These are phyloP conservation scores for Vitis rotundifolia DNA, from an alignment of 164 flowering plant genomes.

Conservation along the genomic window DNA sequence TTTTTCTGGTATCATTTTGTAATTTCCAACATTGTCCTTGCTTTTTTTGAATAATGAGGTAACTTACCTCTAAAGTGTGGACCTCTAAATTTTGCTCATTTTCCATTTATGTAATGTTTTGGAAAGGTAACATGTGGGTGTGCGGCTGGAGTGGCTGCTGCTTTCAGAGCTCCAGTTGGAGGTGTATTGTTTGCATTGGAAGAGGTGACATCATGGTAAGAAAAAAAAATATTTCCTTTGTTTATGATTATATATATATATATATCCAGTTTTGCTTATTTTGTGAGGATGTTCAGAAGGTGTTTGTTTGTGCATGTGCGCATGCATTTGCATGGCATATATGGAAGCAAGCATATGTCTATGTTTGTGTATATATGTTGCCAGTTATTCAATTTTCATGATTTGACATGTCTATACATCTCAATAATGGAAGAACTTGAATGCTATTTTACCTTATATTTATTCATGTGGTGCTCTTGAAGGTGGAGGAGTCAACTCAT, in stretches of 20 bases:
- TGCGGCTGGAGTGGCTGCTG: constrained; percentile 99
- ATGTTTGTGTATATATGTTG: not conserved
- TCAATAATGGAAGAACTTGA: not conserved
- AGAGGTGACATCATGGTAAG: constrained; percentile 97
- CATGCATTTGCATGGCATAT: not conserved
- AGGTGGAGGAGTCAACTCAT: constrained; percentile 99
- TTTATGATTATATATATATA: constrained; percentile 1
- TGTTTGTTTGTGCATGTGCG: no score
- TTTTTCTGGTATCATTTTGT: not conserved
- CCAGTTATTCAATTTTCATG: not conserved
- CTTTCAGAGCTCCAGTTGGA: constrained; percentile 99
- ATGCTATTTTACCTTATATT: not conserved
- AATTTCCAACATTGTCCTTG: no score
- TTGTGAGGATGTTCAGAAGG: no score
- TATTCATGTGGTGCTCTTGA: constrained; percentile 13
- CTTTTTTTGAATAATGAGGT: not conserved
- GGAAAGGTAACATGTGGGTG: constrained; percentile 99
- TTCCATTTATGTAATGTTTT: constrained; percentile 37
- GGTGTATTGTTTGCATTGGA: constrained; percentile 98
- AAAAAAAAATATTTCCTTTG: not conserved
- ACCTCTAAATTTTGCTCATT: constrained; percentile 25
- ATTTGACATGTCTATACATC: not conserved
- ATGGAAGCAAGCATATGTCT: not conserved
- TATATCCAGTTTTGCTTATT: no score
- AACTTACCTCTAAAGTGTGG: constrained; percentile 10